phyloP scores from a whole-genome alignment of 129 eudicot genomes.

The Calendula officinalis region DNA sequence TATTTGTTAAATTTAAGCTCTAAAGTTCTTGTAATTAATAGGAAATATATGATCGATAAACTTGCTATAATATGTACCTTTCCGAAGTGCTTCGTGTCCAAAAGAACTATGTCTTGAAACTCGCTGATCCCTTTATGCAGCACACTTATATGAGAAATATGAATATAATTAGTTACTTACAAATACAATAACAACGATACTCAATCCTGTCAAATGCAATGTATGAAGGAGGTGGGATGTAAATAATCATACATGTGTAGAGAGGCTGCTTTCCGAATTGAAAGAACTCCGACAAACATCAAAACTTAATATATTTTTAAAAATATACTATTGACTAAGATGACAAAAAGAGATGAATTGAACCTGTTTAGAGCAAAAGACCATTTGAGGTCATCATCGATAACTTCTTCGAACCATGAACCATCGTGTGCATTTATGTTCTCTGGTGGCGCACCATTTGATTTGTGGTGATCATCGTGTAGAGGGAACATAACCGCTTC shows the following conservation, averaged over 20 bases:
- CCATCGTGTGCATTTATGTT: not conserved
- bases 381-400: conserved; percentile 72
- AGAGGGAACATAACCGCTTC: conserved; percentile 29
- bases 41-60: not conserved
- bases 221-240: too few species aligned
- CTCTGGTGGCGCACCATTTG: not conserved
- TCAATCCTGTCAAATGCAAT: too few species aligned
- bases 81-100: conserved; percentile 95
- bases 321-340: too few species aligned
- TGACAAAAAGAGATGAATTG: not conserved
- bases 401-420: conserved; percentile 84
- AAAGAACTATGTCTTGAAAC: conserved; percentile 79
- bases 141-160: conserved; percentile 36
- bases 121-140: conserved; percentile 72
- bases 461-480: conserved; percentile 11
- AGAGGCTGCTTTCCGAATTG: too few species aligned
- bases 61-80: conserved; percentile 41
- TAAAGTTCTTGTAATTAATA: not conserved
- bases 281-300: too few species aligned
- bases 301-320: too few species aligned
- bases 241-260: too few species aligned
- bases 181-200: too few species aligned
- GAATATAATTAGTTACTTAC: conserved; percentile 1
- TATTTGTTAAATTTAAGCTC: too few species aligned
- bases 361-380: conserved; percentile 83